Conservation (phyloP, 2,329 filamentous ascomycete genomes). For the Pseudocercospora ulei region DNA sequence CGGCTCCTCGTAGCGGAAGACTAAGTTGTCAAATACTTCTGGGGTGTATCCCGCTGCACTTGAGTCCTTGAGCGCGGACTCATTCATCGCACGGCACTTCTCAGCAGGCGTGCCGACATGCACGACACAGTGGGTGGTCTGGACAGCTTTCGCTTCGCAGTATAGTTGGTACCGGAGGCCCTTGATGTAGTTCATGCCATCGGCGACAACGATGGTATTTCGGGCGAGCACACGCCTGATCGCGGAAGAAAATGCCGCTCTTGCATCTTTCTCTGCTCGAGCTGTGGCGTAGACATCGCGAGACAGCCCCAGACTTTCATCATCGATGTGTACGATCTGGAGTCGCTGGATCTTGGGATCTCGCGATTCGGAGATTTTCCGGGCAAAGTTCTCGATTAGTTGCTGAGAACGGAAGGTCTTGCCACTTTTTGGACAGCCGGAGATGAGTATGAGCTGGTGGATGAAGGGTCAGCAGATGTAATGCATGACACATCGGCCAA, state of each 20-base stretch:
- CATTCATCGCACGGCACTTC: constrained; percentile 53
- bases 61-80: constrained; percentile 34
- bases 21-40: constrained; percentile 65
- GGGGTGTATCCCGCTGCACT: constrained; percentile 40
- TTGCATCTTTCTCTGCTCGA: constrained; percentile 71
- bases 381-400: constrained; percentile 54
- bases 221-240: constrained; percentile 65
- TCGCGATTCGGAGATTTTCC: constrained; percentile 44
- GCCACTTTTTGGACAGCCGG: constrained; percentile 49
- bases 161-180: constrained; percentile 79
- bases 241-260: constrained; percentile 64
- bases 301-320: constrained; percentile 59
- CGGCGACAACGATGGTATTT: constrained; percentile 67
- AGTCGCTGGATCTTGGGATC: constrained; percentile 46
- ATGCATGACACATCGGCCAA: neutral
- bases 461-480: constrained; percentile 3
- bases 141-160: constrained; percentile 71
- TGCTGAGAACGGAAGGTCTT: constrained; percentile 54
- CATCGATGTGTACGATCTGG: constrained; percentile 63
- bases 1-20: constrained; percentile 76
- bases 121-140: constrained; percentile 66
- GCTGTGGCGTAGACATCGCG: constrained; percentile 66
- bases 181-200: constrained; percentile 80
- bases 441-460: constrained; percentile 27
- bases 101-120: constrained; percentile 50